phyloP scores from a whole-genome alignment of 345 rosid genomes.

The Microthlaspi erraticum region DNA sequence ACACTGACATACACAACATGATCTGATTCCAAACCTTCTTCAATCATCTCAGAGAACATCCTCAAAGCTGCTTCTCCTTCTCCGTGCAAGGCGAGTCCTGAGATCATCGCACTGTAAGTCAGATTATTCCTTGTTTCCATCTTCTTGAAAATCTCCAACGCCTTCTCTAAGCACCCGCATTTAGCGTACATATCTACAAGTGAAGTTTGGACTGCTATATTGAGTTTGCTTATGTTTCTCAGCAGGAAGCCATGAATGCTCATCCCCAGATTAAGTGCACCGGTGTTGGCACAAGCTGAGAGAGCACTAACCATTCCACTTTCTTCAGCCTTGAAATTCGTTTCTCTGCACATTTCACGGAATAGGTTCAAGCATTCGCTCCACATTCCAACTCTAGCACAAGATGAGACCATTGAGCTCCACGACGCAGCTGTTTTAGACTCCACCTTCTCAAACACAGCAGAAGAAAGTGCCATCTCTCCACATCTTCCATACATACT shows the following conservation, averaged over 20 bases:
- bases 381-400: conserved; percentile 41
- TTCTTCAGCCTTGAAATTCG: conserved; percentile 49
- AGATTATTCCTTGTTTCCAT: conserved; percentile 43
- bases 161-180: conserved; percentile 55
- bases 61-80: conserved; percentile 50
- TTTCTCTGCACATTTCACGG: conserved; percentile 33
- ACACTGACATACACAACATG: conserved; percentile 50
- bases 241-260: conserved; percentile 49
- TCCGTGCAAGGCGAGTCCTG: conserved; percentile 53
- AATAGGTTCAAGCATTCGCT: conserved; percentile 37
- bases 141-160: conserved; percentile 41
- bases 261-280: conserved; percentile 51
- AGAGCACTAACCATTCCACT: conserved; percentile 51
- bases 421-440: conserved; percentile 46
- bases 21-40: conserved; percentile 48
- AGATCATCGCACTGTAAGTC: conserved; percentile 54
- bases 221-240: conserved; percentile 54
- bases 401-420: conserved; percentile 47
- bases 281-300: conserved; percentile 53
- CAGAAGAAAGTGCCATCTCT: conserved; percentile 39
- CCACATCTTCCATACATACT: conserved; percentile 48
- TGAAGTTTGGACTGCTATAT: conserved; percentile 52
- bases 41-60: conserved; percentile 46
- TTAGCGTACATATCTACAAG: conserved; percentile 57
- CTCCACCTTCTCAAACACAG: conserved; percentile 38